Percentiles rank a stretch among this genome's conserved stretches.
phyloP scores from a whole-genome alignment of 108 stramenopile genomes.

The Skeletonema marinoi region DNA sequence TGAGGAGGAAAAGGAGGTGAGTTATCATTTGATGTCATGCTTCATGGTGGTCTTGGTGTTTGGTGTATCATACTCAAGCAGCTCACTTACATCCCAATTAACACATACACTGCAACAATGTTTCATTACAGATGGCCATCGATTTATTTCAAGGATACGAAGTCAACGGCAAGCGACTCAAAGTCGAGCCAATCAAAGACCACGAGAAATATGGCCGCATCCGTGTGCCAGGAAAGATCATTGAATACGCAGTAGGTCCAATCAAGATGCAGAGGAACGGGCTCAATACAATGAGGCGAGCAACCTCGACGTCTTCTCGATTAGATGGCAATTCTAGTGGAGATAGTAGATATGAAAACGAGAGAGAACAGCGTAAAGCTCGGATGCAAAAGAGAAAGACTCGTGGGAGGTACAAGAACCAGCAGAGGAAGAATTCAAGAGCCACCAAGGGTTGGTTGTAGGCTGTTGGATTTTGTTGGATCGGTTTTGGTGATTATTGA shows the following conservation, averaged over 20 bases:
- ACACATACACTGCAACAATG: not conserved
- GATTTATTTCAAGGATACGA: constrained; percentile 64
- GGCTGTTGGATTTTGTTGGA: not conserved
- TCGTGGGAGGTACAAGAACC: constrained; percentile 47
- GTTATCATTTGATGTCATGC: constrained; percentile 11
- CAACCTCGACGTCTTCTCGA: constrained; percentile 22
- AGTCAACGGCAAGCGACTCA: constrained; percentile 59
- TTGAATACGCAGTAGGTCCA: constrained; percentile 67
- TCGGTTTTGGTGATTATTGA: not conserved
- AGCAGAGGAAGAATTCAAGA: constrained; percentile 48
- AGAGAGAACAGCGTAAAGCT: constrained; percentile 32
- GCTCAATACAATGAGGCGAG: constrained; percentile 48
- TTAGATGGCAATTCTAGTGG: constrained; percentile 9
- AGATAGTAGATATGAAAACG: constrained; percentile 1
- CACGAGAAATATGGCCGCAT: constrained; percentile 70
- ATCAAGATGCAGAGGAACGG: constrained; percentile 37
- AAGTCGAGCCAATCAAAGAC: constrained; percentile 76
- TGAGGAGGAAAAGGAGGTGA: constrained; percentile 77
- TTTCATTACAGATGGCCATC: constrained; percentile 53
- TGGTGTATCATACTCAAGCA: not conserved
- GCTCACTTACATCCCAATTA: not conserved
- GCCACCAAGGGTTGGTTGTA: not conserved
- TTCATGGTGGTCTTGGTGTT: not conserved
- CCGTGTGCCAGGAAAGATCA: constrained; percentile 74
- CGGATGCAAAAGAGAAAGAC: constrained; percentile 47